These are phyloP conservation scores for Tetradesmus obliquus DNA, from an alignment of 139 green algal genomes.

Conservation along the genomic window DNA sequence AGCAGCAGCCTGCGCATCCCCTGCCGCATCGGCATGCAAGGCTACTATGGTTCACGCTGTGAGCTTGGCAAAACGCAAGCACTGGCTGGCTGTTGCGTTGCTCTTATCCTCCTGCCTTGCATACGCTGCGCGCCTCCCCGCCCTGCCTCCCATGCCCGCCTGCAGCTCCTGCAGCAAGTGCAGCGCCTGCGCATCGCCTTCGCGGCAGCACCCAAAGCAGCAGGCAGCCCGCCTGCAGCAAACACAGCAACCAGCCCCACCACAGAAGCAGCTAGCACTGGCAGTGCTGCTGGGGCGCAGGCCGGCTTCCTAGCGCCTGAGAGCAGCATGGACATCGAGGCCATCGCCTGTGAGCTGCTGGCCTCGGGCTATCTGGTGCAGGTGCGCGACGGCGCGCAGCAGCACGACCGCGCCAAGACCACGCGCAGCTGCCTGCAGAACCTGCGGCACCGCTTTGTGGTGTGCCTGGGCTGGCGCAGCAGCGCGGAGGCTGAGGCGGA, in stretches of 20 bases:
- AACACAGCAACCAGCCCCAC: neutral
- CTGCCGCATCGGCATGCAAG: neutral
- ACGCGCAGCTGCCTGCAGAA: slow-evolving; percentile 55
- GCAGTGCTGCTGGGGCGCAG: neutral
- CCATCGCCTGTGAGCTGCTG: slow-evolving; percentile 51
- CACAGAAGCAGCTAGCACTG: neutral
- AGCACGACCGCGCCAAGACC: slow-evolving; percentile 14
- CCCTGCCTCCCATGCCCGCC: too few relatives aligned
- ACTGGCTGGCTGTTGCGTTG: neutral
- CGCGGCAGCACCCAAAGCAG: neutral
- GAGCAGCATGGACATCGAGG: slow-evolving; percentile 47
- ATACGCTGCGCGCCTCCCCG: too few relatives aligned
- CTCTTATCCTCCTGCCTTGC: neutral
- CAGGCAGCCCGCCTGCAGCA: neutral
- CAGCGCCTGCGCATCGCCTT: neutral
- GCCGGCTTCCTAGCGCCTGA: neutral
- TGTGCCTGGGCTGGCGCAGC: slow-evolving; percentile 52
- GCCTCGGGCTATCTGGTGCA: slow-evolving; percentile 55
- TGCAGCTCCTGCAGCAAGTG: slow-evolving; percentile 37
- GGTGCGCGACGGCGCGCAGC: slow-evolving; percentile 40
- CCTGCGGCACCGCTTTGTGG: slow-evolving; percentile 60
- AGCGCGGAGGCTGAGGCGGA: slow-evolving; percentile 26
- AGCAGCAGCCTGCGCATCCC: neutral
- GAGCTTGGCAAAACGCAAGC: neutral
- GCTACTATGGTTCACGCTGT: too few relatives aligned